These are phyloP conservation scores for Daldinia grandis DNA, from an alignment of 495 filamentous ascomycete species.

Conservation along the genomic window DNA sequence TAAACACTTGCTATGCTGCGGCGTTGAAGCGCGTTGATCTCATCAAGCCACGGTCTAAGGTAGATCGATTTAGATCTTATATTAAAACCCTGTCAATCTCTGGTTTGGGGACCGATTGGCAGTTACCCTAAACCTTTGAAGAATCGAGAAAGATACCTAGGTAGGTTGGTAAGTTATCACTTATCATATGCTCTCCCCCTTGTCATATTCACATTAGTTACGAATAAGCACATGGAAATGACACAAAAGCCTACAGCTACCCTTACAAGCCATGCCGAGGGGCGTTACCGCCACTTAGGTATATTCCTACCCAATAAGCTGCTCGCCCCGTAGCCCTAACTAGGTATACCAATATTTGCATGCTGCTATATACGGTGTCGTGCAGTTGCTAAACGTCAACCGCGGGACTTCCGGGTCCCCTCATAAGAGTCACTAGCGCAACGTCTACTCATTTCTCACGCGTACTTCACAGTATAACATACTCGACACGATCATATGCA, in stretches of 20 bases:
- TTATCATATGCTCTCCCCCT: neutral
- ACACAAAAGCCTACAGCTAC: neutral
- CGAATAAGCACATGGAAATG: neutral
- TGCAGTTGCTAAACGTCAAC: conserved; percentile 9
- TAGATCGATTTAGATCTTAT: neutral
- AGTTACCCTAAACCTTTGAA: neutral
- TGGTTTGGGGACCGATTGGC: neutral
- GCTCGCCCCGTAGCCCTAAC: neutral
- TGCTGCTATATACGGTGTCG: conserved; percentile 5
- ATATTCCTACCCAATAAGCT: neutral
- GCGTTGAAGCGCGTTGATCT: neutral
- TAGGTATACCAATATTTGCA: neutral
- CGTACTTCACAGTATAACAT: neutral
- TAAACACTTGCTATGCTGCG: neutral
- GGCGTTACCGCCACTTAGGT: neutral
- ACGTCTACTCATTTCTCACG: neutral
- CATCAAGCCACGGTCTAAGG: neutral
- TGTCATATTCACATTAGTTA: neutral
- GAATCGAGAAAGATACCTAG: neutral
- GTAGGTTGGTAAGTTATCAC: neutral
- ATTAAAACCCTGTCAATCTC: neutral
- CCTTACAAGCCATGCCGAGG: neutral
- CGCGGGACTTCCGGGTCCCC: neutral
- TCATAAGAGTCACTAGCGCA: neutral
- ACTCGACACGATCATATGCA: conserved; percentile 7